A percentile compares a stretch with the other conserved stretches of the same genome.
These are phyloP conservation scores for Monilinia polystroma DNA, from an alignment of 2,329 filamentous ascomycete genomes.

Conservation along the genomic window DNA sequence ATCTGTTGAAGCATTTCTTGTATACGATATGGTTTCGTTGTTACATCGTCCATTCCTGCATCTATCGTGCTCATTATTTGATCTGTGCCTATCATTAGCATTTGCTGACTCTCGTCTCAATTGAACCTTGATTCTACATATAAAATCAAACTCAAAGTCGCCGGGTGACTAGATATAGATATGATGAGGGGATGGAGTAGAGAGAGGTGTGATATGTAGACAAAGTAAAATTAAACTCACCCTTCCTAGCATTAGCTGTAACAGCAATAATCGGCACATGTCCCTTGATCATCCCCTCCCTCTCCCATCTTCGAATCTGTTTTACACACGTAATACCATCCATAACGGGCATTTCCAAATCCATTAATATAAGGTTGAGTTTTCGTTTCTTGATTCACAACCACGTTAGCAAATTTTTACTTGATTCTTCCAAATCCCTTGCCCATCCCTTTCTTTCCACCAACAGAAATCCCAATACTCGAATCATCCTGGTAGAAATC, in stretches of 20 bases:
- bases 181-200: too few relatives aligned
- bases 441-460: not conserved
- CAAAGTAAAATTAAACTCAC: not conserved
- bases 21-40: conserved; percentile 34
- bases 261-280: conserved; percentile 74
- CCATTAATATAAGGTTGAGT: conserved; percentile 68
- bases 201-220: too few relatives aligned
- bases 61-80: conserved; percentile 47
- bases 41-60: conserved; percentile 36
- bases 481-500: not conserved
- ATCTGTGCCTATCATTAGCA: conserved; percentile 50
- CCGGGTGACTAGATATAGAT: too few relatives aligned
- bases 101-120: not conserved
- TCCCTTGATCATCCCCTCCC: conserved; percentile 53
- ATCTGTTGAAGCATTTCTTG: conserved; percentile 34
- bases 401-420: conserved; percentile 39
- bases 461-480: not conserved
- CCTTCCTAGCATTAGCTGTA: conserved; percentile 67
- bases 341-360: conserved; percentile 81
- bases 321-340: conserved; percentile 71
- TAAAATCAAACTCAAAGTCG: too few relatives aligned
- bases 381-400: conserved; percentile 45
- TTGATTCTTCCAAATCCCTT: conserved; percentile 36
- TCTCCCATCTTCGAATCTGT: conserved; percentile 65
- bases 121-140: too few relatives aligned